phyloP scores from a whole-genome alignment of 306 rosid genomes.

The Rosa chinensis region DNA sequence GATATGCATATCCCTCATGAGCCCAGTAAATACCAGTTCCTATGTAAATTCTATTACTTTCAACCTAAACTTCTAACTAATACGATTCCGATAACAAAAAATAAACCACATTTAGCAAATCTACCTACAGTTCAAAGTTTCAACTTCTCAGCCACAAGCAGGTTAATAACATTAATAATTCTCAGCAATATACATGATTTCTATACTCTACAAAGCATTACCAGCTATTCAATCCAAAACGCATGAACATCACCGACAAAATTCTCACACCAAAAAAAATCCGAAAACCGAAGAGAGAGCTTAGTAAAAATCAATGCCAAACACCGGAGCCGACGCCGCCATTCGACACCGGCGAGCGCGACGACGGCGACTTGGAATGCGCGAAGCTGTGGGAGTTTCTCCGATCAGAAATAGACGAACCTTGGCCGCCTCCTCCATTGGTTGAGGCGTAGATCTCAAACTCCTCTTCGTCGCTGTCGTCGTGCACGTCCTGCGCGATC shows the following conservation, averaged over 20 bases:
- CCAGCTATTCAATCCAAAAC: not conserved
- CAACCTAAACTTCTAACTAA: not conserved
- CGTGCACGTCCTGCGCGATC: constrained; percentile 86
- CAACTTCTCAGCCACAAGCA: not conserved
- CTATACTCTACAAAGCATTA: not conserved
- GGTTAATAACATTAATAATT: constrained; percentile 2
- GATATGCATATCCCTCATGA: too few species aligned
- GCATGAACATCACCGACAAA: constrained; percentile 6
- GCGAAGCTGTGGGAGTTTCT: constrained; percentile 62
- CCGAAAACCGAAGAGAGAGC: not conserved
- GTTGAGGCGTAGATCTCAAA: constrained; percentile 39
- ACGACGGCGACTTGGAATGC: constrained; percentile 42
- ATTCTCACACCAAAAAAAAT: not conserved
- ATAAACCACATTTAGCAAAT: constrained; percentile 1
- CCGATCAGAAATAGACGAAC: constrained; percentile 61
- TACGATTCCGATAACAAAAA: not conserved
- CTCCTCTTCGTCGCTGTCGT: constrained; percentile 57
- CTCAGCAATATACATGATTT: not conserved
- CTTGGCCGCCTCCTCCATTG: constrained; percentile 25
- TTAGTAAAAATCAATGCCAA: not conserved
- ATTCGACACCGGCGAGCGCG: constrained; percentile 52
- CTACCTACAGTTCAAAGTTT: not conserved
- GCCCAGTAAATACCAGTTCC: not conserved
- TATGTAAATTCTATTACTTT: not conserved
- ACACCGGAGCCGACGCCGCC: constrained; percentile 44